phyloP scores from a whole-genome alignment of 2,329 filamentous ascomycete species.

The Pseudodiploospora longispora region DNA sequence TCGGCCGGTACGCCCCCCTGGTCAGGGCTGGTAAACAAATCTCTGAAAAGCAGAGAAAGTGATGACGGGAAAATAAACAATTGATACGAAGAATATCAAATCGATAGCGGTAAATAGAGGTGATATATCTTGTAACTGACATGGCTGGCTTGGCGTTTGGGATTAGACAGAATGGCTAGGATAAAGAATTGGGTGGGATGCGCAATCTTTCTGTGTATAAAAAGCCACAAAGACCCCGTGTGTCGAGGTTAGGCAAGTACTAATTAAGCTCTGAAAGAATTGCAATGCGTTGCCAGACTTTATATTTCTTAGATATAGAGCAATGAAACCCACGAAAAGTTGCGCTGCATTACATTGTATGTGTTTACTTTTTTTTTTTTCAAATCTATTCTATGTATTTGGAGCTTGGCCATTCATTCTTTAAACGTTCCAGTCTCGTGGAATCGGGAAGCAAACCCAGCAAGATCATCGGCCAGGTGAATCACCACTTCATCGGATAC shows the following conservation, averaged over 20 bases:
- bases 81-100: no score
- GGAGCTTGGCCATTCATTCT: no score
- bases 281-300: no score
- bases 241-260: no score
- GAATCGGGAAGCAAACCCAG: slow-evolving; percentile 8
- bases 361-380: background rate
- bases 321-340: no score
- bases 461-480: slow-evolving; percentile 29
- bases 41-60: background rate
- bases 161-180: slow-evolving; percentile 3
- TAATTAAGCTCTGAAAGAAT: no score
- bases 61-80: background rate
- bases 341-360: no score
- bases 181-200: no score
- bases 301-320: no score
- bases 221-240: no score
- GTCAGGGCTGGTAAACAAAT: slow-evolving; percentile 29
- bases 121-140: slow-evolving; percentile 6
- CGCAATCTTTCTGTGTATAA: no score
- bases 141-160: slow-evolving; percentile 12
- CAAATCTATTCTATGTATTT: background rate
- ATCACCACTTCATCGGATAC: slow-evolving; percentile 31
- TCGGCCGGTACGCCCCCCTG: slow-evolving; percentile 22
- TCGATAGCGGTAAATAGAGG: background rate
- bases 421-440: slow-evolving; percentile 18